phyloP scores from a whole-genome alignment of 371 early-diverging fungal genomes.

The Amoeboaphelidium protococcarum region DNA sequence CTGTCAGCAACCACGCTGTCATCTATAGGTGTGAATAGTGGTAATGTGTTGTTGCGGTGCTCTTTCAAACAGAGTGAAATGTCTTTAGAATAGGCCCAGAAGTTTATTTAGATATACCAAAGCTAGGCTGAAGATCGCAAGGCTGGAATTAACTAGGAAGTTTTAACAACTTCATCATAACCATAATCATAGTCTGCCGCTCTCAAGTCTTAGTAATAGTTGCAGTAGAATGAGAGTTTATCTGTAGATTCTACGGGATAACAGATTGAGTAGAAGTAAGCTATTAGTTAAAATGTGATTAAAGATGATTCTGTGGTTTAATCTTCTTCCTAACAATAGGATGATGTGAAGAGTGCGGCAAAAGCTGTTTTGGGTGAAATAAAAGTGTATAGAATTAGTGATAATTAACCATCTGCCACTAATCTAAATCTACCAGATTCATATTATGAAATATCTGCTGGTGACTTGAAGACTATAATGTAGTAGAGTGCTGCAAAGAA shows the following conservation, averaged over 20 bases:
- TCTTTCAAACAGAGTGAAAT: conserved; percentile 16
- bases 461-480: conserved; percentile 17
- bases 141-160: neutral
- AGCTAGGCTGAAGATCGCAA: neutral
- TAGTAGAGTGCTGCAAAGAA: conserved; percentile 2
- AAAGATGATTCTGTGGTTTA: neutral
- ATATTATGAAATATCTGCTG: conserved; percentile 19
- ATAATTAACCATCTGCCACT: neutral
- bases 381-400: conserved; percentile 1
- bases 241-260: neutral
- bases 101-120: conserved; percentile 9
- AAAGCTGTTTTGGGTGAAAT: neutral
- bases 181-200: neutral
- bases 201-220: neutral
- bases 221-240: neutral
- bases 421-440: conserved; percentile 23
- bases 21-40: conserved; percentile 14
- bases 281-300: too few species aligned
- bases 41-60: conserved; percentile 21
- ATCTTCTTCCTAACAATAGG: conserved; percentile 1
- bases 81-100: conserved; percentile 15
- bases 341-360: neutral
- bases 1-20: conserved; percentile 16
- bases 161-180: neutral
- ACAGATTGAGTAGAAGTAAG: neutral